A percentile compares a stretch with the other conserved stretches of the same genome.
These are phyloP conservation scores for Arthrobotrys iridis DNA, from an alignment of 2,329 filamentous ascomycete species.

Conservation along the genomic window DNA sequence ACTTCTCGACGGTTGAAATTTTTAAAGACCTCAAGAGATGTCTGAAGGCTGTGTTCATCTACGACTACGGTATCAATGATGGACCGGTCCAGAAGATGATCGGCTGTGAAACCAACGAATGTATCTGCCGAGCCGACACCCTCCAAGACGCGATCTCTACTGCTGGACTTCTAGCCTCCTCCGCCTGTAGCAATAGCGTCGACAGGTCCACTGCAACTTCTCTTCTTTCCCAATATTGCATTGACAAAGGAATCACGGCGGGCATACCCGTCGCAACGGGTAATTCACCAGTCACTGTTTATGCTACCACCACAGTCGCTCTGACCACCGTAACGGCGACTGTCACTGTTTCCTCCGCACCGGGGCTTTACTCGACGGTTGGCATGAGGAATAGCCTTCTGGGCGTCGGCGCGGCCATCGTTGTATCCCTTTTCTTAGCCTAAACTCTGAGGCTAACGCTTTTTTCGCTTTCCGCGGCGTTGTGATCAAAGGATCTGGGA, in stretches of 20 bases:
- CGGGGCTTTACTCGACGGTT: constrained; percentile 18
- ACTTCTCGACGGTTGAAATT: constrained; percentile 27
- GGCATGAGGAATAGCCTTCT: constrained; percentile 24
- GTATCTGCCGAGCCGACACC: constrained; percentile 41
- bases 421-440: constrained; percentile 39
- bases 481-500: not conserved
- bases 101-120: constrained; percentile 46
- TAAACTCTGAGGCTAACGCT: constrained; percentile 25
- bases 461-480: not conserved
- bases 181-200: constrained; percentile 34
- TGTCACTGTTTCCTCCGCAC: constrained; percentile 36
- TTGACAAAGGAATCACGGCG: constrained; percentile 30
- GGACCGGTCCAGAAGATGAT: constrained; percentile 29
- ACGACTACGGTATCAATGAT: constrained; percentile 24
- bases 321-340: constrained; percentile 34
- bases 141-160: constrained; percentile 31
- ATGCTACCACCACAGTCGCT: constrained; percentile 53
- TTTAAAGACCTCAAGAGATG: constrained; percentile 37
- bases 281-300: constrained; percentile 47
- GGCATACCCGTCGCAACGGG: constrained; percentile 20
- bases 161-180: constrained; percentile 35
- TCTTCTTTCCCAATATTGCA: constrained; percentile 36
- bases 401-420: constrained; percentile 27
- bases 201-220: constrained; percentile 40
- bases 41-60: constrained; percentile 33